phyloP scores from a whole-genome alignment of 1,284 basidiomycete genomes.

The Cryptococcus sp. region DNA sequence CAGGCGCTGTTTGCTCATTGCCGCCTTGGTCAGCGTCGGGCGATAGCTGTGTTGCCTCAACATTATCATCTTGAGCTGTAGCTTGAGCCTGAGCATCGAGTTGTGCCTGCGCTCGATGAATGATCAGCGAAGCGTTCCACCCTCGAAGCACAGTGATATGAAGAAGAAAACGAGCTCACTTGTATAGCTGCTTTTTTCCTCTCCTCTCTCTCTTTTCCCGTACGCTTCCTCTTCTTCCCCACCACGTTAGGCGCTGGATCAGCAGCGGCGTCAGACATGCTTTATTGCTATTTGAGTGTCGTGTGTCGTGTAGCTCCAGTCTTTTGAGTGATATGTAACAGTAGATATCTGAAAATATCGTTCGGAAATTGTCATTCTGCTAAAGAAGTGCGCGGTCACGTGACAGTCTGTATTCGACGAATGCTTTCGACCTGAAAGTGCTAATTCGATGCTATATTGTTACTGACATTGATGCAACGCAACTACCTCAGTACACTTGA shows the following conservation, averaged over 20 bases:
- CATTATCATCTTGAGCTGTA: neutral
- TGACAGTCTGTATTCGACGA: too few relatives aligned
- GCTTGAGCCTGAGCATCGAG: conserved; percentile 1
- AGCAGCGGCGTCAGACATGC: neutral
- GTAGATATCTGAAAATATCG: neutral
- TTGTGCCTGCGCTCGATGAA: conserved; percentile 13
- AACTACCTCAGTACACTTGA: too few relatives aligned
- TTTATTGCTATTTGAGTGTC: neutral
- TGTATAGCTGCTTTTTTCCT: conserved; percentile 40
- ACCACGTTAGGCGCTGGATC: neutral
- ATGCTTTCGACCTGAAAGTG: too few relatives aligned
- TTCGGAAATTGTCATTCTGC: neutral
- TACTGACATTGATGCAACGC: too few relatives aligned
- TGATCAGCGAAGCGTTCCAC: conserved; percentile 3
- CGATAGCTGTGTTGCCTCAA: neutral
- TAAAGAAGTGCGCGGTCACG: too few relatives aligned
- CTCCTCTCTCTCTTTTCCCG: conserved; percentile 44
- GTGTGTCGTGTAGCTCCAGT: neutral
- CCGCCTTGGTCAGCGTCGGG: neutral
- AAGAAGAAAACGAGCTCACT: conserved; percentile 9
- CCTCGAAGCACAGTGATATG: neutral
- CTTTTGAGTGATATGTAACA: neutral
- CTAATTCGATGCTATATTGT: too few relatives aligned
- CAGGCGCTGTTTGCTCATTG: neutral
- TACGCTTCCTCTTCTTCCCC: conserved; percentile 48